Evolutionary conservation across 2,329 filamentous ascomycete genomes (phyloP), one percentile per base, ranked within the genome.

Genomic region (Nemania sp.): DNA sequence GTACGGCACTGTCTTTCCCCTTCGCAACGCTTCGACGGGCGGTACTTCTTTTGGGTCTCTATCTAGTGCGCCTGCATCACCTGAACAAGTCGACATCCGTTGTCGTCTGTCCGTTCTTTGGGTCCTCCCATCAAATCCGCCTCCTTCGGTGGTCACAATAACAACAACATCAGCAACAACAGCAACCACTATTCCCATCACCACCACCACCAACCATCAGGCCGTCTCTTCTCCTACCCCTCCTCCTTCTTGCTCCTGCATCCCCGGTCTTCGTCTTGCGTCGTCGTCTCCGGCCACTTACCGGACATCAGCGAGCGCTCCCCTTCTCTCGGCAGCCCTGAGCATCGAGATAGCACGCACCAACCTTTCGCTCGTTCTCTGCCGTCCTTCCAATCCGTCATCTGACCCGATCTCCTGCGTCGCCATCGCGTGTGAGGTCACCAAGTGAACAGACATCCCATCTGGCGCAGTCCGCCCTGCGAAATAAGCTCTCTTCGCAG

Each of bases 311-410:
- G 11, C 45, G 42, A 34, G 34, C 52, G 50, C 29, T n/a, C 46
- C 5, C 21, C 34, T 58, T 39, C 50, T 34, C 20, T 39, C 35
- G 15, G 18, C 42, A 45, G 34, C 37, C 37, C 43, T 47, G 52
- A n/a, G n/a, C 48, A 52, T 42, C 54, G 52, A 59, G 39, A 43
- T 57, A 46, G 29, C 32, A 53, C 52, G 40, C 59, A 56, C 35
- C 54, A n/a, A 34, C 32, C 37, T 46, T 62, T 47, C 21, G 20
- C 39, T 34, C 48, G 52, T 34, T n/a, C 55, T 64, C 62, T 60
- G 61, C 65, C 59, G 61, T 65, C 67, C 68, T 60, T 42, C 64
- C 59, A 64, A 69, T 64, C 64, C 64, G 64, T 69, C 57, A 54
- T 63, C 59, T 59, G 47, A 53, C 62, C 54, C 54, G 54, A 58